Evolutionary conservation across 306 rosid genomes (phyloP).

Genomic region (Trichosanthes truncata): DNA sequence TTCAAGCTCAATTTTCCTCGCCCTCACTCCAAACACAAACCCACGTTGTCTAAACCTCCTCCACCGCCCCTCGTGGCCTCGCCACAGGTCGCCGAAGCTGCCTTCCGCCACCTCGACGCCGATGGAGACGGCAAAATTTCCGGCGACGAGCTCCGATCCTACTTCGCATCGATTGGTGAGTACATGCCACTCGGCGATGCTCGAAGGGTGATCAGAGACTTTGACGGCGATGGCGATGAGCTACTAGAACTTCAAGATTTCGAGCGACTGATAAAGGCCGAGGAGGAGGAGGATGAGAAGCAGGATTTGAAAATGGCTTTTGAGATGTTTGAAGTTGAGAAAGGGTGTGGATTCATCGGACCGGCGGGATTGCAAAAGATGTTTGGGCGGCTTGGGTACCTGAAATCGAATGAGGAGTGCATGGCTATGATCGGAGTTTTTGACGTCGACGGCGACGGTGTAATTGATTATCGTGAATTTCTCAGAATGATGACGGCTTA

Average conservation of each 20-base stretch:
- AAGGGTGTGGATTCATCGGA: slow-evolving; percentile 40
- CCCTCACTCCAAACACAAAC: neutral
- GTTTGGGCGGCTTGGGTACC: slow-evolving; percentile 39
- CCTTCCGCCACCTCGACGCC: slow-evolving; percentile 37
- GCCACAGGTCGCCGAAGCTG: neutral
- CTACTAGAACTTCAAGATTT: slow-evolving; percentile 36
- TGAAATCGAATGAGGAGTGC: slow-evolving; percentile 36
- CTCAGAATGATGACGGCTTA: slow-evolving; percentile 18
- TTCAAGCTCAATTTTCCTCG: slow-evolving; percentile 2
- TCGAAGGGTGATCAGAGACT: slow-evolving; percentile 25
- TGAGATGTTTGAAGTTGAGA: slow-evolving; percentile 47
- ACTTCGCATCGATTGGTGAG: slow-evolving; percentile 35
- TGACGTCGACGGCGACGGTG: slow-evolving; percentile 52
- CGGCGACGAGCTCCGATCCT: slow-evolving; percentile 30
- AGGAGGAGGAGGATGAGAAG: slow-evolving; percentile 16
- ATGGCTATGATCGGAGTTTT: slow-evolving; percentile 43
- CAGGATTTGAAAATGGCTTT: slow-evolving; percentile 34
- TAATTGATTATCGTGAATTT: slow-evolving; percentile 47
- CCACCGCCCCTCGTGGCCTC: neutral
- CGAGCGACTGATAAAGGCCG: slow-evolving; percentile 17
- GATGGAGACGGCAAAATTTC: slow-evolving; percentile 52
- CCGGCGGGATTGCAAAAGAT: slow-evolving; percentile 40
- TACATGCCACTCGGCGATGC: slow-evolving; percentile 22
- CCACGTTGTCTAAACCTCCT: neutral
- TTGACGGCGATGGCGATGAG: slow-evolving; percentile 33